Base-by-base conservation (phyloP, 306 rosid genomes). In the Oxytropis ochrocephala region DNA sequence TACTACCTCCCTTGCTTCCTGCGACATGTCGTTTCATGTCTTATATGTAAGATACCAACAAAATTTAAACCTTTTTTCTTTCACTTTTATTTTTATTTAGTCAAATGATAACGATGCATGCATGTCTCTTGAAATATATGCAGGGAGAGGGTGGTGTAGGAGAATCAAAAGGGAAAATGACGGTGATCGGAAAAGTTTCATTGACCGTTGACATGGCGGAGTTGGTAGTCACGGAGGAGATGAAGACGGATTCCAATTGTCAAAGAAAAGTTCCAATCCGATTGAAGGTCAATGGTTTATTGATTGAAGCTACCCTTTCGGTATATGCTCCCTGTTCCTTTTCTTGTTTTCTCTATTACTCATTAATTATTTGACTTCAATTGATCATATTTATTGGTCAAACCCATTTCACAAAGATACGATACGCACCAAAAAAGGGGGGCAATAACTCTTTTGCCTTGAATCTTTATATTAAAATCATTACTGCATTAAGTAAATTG, bases 241-340 rank as follows among this genome's bases (percentile, higher is more conserved):
- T 46, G 69, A 74, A 51, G 88, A 72, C 9, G 8, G 65, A 43
- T 32, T 49, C 77, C 57, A 35, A 7, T 47, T 17, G 53, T 19
- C 78, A 79, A 35, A 58, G 73, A 58, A 85, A 73, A 76, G 77
- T 92, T 78, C 84, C 89, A 5, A 74, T 92, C 32, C 33, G 58
- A 58, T 75, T 84, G 66, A 81, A 75, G 41, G 72, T 82, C 78
- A 73, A 81, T 64, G 85, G 90, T 36, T 61, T 75, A 18, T 48
- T 58, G 64, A 67, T 66, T 6, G 79, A 87, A 18, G 92, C 89
- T 76, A 68, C 85, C 46, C 85, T 92, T 69, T 73, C 54, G 86
- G 97, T 89, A 76, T 7, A 76, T 7, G 79, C 35, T 67, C 49
- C 19, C 5, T n/a, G 11, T 38, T 59, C 13, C 3, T 42, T 65